Percentiles rank a stretch among this genome's conserved stretches.
phyloP scores from a whole-genome alignment of 495 filamentous ascomycete genomes.

The Pyrenopolyporus hunteri region DNA sequence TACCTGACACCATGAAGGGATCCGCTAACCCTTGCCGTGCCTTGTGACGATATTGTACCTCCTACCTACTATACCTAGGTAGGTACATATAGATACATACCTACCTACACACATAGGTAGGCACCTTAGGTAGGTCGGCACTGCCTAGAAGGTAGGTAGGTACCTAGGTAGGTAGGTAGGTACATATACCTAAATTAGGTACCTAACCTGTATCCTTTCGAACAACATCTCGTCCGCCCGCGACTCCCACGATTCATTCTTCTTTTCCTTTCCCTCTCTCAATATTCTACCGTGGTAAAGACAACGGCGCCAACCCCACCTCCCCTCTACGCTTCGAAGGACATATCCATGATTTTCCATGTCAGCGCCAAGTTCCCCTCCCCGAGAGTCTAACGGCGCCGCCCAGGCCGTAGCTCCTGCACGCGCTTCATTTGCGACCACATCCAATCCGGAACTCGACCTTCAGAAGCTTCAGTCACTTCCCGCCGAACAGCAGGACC shows the following conservation, averaged over 20 bases:
- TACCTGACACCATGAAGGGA: neutral
- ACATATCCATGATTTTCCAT: constrained; percentile 34
- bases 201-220: neutral
- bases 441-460: constrained; percentile 73
- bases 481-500: constrained; percentile 92
- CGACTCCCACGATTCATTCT: neutral
- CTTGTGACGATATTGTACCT: neutral
- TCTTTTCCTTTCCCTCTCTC: no score
- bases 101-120: no score
- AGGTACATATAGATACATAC: no score
- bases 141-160: no score
- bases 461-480: constrained; percentile 85
- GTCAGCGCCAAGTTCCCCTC: constrained; percentile 34
- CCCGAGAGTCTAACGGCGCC: constrained; percentile 35
- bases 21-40: neutral
- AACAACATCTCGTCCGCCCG: neutral
- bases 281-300: no score
- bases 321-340: neutral
- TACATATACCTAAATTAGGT: neutral
- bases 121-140: no score
- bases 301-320: neutral
- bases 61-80: neutral
- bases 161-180: no score
- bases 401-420: constrained; percentile 39
- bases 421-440: constrained; percentile 39